phyloP scores from a whole-genome alignment of 2,329 filamentous ascomycete species.

The Blastomyces gilchristii region DNA sequence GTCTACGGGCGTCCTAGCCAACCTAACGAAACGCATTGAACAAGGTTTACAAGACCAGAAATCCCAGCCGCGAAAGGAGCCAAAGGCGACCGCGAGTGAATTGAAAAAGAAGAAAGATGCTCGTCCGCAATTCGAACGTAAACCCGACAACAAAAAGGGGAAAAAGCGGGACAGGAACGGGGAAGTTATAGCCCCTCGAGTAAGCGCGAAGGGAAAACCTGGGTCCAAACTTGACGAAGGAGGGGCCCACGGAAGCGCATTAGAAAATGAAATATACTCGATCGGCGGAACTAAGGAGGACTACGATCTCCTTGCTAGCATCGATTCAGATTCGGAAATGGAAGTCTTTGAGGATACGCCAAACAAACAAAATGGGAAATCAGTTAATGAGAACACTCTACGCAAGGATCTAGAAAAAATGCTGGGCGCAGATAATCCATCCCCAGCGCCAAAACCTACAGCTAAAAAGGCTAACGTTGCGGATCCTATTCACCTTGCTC shows the following conservation, averaged over 20 bases:
- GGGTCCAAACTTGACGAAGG: slow-evolving; percentile 11
- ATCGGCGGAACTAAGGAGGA: slow-evolving; percentile 43
- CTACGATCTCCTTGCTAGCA: slow-evolving; percentile 36
- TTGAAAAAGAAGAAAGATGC: slow-evolving; percentile 22
- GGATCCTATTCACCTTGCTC: neutral
- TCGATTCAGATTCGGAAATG: slow-evolving; percentile 39
- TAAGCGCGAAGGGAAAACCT: slow-evolving; percentile 22
- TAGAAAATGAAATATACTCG: slow-evolving; percentile 37
- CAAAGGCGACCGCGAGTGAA: slow-evolving; percentile 7
- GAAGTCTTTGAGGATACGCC: slow-evolving; percentile 25
- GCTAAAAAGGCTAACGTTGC: neutral
- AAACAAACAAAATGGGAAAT: slow-evolving; percentile 17
- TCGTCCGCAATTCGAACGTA: slow-evolving; percentile 23
- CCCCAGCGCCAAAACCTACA: neutral
- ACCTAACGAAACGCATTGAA: slow-evolving; percentile 34
- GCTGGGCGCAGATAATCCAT: slow-evolving; percentile 24
- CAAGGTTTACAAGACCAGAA: slow-evolving; percentile 31
- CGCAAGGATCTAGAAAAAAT: slow-evolving; percentile 30
- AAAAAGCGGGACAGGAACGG: slow-evolving; percentile 41
- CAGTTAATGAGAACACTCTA: slow-evolving; percentile 20
- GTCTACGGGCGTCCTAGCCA: slow-evolving; percentile 32
- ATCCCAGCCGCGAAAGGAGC: slow-evolving; percentile 19
- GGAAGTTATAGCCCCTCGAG: slow-evolving; percentile 32
- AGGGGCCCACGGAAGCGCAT: slow-evolving; percentile 21
- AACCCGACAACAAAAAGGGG: slow-evolving; percentile 16